These are phyloP conservation scores for Magnaporthales sp. DNA, from an alignment of 2,329 filamentous ascomycete genomes.

Conservation along the genomic window DNA sequence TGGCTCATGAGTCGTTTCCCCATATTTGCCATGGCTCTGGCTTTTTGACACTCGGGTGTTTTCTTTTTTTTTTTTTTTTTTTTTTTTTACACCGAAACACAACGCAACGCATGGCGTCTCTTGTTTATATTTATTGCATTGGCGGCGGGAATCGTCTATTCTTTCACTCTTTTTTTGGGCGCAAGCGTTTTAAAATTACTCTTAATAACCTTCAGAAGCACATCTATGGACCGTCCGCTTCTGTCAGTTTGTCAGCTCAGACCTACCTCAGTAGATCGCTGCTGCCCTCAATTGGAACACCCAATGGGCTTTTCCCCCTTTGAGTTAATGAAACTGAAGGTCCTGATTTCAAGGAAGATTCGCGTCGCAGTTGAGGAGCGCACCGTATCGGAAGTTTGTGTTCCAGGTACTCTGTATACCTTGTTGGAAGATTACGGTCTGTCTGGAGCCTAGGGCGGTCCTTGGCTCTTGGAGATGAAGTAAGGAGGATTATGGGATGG, in stretches of 20 bases:
- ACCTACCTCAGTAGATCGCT: neutral
- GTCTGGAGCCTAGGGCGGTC: neutral
- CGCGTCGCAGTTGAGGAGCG: neutral
- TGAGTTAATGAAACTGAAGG: neutral
- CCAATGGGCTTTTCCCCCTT: neutral
- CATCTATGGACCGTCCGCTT: neutral
- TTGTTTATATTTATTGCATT: neutral
- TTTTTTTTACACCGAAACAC: neutral
- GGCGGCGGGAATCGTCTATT: neutral
- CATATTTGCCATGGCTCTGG: neutral
- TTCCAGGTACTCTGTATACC: neutral
- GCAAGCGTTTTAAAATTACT: neutral
- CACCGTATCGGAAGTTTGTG: neutral
- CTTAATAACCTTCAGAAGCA: neutral
- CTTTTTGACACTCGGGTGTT: neutral
- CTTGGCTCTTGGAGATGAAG: neutral
- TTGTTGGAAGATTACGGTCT: neutral
- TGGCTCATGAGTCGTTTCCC: neutral
- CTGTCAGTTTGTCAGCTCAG: neutral
- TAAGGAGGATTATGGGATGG: neutral
- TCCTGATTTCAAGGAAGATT: neutral
- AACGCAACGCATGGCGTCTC: neutral
- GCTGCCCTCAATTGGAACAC: neutral
- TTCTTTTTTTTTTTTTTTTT: neutral
- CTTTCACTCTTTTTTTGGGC: slow-evolving; percentile 1